A percentile compares a stretch with the other conserved stretches of the same genome.
These are phyloP conservation scores for Boletus fagicola DNA, from an alignment of 768 basidiomycete species.

Conservation along the genomic window DNA sequence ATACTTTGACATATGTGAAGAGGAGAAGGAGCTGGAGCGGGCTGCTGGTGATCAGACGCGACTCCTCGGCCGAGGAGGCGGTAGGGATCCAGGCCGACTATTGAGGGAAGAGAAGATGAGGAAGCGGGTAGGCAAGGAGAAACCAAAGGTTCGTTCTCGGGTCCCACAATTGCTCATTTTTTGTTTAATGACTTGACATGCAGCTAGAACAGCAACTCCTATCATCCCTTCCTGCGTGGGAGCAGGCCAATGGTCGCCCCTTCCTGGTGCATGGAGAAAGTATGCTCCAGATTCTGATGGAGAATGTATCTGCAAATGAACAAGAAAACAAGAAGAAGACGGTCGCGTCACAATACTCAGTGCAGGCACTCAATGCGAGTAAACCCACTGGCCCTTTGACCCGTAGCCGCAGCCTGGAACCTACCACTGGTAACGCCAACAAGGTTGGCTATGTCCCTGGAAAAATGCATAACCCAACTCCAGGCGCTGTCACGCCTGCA, in stretches of 20 bases:
- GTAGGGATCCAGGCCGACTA: constrained; percentile 80
- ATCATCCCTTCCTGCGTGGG: constrained; percentile 79
- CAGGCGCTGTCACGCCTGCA: constrained; percentile 55
- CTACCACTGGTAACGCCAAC: constrained; percentile 9
- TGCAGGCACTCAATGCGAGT: constrained; percentile 27
- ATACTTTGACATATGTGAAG: constrained; percentile 88
- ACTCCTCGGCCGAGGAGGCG: constrained; percentile 68
- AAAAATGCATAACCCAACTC: constrained; percentile 27
- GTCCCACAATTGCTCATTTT: background rate
- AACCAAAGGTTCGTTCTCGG: constrained; percentile 66
- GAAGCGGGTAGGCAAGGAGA: constrained; percentile 88
- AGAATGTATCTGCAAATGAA: constrained; percentile 64
- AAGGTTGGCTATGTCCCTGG: constrained; percentile 31
- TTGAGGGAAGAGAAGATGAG: constrained; percentile 96
- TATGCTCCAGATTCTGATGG: constrained; percentile 75
- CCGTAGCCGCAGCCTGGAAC: constrained; percentile 31
- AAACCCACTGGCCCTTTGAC: constrained; percentile 19
- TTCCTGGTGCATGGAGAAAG: constrained; percentile 87
- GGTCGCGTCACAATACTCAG: constrained; percentile 35
- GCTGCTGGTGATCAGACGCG: constrained; percentile 80
- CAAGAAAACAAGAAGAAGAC: constrained; percentile 77
- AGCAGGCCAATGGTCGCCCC: constrained; percentile 63
- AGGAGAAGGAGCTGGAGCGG: constrained; percentile 83
- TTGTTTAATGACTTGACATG: constrained; percentile 35
- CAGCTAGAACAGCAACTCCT: constrained; percentile 91